Evolutionary conservation across 23 red algal species (phyloP), one percentile per base, ranked within the genome.

Genomic region (Gracilaria vermiculophylla): DNA sequence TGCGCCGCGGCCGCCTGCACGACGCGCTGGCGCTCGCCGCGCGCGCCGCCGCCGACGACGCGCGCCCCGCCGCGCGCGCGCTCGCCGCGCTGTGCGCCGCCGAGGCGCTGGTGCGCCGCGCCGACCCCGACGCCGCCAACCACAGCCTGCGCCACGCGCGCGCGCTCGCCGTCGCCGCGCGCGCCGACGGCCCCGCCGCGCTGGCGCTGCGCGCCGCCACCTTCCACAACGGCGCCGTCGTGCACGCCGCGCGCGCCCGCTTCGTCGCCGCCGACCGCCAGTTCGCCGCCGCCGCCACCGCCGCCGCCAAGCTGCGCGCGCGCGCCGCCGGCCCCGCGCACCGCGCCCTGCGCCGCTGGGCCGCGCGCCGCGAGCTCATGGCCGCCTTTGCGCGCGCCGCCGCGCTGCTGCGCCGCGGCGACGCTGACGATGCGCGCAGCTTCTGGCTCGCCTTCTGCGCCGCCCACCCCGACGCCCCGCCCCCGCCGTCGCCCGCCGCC

Each of bases 361-460:
- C 67, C 12, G 2, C 2, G 2, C 36, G 40, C 0, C 36, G 67
- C 4, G 10, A 10, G 1, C 39, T 73, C 1, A 1, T 37, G 5
- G 67, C 67, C 3, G 67, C 67, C 19, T 73, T 48, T 19, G 3
- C 39, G 1, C 19, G 67, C 20, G 67, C 67, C 12, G 42, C 17
- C 5, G 3, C 47, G 67, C 67, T 73, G 67, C 4, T 29, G n/a
- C 0, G 2, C 37, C 36, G 67, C 37, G 67, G 67, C 39, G 67
- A 73, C 37, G 36, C 1, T 6, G 40, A 5, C 37, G 67, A 73
- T 19, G 67, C 67, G 1, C 42, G 17, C 42, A 73, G 67, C 67
- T 73, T 73, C 37, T 73, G 67, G 67, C 20, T 19, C 67, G 67
- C 67, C 11, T 42, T 73, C 15, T 48, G 39, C 37, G 67, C 67